Conservation (phyloP, 169 alveolate genomes). For the Plasmodium gallinaceum region DNA sequence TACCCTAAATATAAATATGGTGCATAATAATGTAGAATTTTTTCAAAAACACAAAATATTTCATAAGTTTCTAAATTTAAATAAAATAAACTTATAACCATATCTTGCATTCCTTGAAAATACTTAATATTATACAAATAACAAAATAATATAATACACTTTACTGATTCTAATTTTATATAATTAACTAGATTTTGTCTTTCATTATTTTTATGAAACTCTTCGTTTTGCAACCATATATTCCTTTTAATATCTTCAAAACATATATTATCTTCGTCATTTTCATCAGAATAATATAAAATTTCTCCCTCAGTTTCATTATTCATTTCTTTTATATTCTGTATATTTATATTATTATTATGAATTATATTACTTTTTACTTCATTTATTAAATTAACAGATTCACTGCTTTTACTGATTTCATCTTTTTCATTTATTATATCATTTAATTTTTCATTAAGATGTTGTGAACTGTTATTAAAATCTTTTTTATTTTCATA, state of each 20-base stretch:
- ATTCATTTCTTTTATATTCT: conserved; percentile 2
- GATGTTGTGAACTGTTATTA: background rate
- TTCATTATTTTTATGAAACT: conserved; percentile 27
- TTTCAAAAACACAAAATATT: conserved; percentile 72
- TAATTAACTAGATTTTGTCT: conserved; percentile 8
- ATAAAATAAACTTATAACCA: conserved; percentile 69
- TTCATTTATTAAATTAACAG: background rate
- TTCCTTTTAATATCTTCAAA: conserved; percentile 72
- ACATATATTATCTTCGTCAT: conserved; percentile 22
- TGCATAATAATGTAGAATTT: conserved; percentile 65
- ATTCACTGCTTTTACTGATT: conserved; percentile 8
- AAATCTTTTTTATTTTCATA: background rate
- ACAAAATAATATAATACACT: conserved; percentile 66
- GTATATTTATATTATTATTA: background rate
- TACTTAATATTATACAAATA: conserved; percentile 34
- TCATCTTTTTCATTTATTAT: conserved; percentile 3
- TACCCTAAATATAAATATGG: conserved; percentile 55
- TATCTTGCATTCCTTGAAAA: conserved; percentile 77
- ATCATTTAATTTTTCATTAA: background rate
- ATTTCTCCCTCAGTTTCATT: background rate
- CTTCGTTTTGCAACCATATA: conserved; percentile 44
- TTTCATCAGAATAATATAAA: background rate
- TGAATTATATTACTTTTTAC: background rate
- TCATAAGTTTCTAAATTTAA: conserved; percentile 66
- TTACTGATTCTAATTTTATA: conserved; percentile 48